Base-by-base conservation (phyloP, 2,329 filamentous ascomycete genomes). In the Colletotrichum sp. region DNA sequence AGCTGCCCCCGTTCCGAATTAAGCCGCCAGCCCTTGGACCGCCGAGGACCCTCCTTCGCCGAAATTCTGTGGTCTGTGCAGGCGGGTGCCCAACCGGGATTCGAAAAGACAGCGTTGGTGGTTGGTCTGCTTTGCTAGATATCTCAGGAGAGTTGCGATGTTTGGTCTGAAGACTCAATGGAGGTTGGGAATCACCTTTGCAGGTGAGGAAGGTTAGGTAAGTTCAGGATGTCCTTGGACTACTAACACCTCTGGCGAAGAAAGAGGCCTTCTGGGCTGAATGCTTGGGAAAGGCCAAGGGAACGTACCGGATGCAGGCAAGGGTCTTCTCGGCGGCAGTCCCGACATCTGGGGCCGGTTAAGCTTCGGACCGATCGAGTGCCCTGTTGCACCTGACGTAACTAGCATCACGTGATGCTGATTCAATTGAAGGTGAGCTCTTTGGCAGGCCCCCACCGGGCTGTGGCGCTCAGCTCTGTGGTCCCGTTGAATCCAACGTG, bases 1-100 rank as follows among this genome's bases (percentile, higher is more conserved):
- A 76, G 63, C 36, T 66, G 69, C 36, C 64, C 55, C 69, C 60
- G 76, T 77, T 77, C 75, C 71, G 75, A 68, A 75, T 75, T 76
- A 63, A 77, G 75, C 75, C 75, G 75, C 30, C 60, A 64, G 21
- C 34, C 60, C 49, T 36, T 69, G 62, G 44, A 63, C 36, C 21
- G 62, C 71, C 49, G 30, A 44, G 63, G 66, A 69, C 63, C 60
- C 66, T 71, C 67, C 32, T 63, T 63, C 66, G 32, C 64, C 49
- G 59, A 69, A 69, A 32, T 52, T 74, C 49, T 75, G 18, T 62
- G 49, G 71, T 72, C 70, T 69, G 74, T 76, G 74, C 74, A 64
- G 71, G 44, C 57, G 57, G 21, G 18, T 26, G 30, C 24, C 8
- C 59, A 39, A 34, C 34, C 21, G 32, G 52, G 44, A 64, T 34